Evolutionary conservation across 2,329 filamentous ascomycete genomes (phyloP), one percentile per base, ranked within the genome.

Genomic region (Fusarium veterinarium): DNA sequence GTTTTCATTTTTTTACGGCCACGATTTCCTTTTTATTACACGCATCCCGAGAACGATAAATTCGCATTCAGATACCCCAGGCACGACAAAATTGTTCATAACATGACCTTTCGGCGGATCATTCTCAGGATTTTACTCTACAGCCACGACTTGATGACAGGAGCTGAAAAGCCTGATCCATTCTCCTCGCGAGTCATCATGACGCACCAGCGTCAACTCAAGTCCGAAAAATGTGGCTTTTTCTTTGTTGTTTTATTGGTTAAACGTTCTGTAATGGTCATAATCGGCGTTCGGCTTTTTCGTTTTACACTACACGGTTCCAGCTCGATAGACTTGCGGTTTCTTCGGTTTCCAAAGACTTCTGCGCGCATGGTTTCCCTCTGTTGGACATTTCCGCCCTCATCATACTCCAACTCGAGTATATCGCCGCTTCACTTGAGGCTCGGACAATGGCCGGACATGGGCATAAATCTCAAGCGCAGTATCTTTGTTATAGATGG

Each of bases 51-150:
- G 75, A 75, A 81, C 79, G 78, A 80, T 76, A 75, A 67, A 79
- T 77, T 78, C 76, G 77, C 78, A 80, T 78, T 80, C 79, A 81
- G 81, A 83, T 83, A 83, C 82, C 80, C 80, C 80, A 77, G 77
- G 73, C 78, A 82, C 80, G 80, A 81, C 77, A 81, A 81, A 73
- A 78, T 77, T 77, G 71, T 76, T 78, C 71, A 77, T 69, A 73
- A 73, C 61, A 76, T 76, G 72, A 78, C 69, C 68, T 69, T 77
- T 77, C 71, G 69, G 76, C 73, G 74, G 71, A 77, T 76, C 67
- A 71, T 74, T 77, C 71, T 76, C 75, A 71, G 74, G 75, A 66
- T 72, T 77, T 68, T 59, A 65, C 67, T 44, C 41, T 53, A 48
- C 23, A 35, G 70, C 64, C 64, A 68, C 64, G 66, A 64, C 60